These are phyloP conservation scores for Chloromonas sp. DNA, from an alignment of 163 green algal genomes.

Conservation along the genomic window DNA sequence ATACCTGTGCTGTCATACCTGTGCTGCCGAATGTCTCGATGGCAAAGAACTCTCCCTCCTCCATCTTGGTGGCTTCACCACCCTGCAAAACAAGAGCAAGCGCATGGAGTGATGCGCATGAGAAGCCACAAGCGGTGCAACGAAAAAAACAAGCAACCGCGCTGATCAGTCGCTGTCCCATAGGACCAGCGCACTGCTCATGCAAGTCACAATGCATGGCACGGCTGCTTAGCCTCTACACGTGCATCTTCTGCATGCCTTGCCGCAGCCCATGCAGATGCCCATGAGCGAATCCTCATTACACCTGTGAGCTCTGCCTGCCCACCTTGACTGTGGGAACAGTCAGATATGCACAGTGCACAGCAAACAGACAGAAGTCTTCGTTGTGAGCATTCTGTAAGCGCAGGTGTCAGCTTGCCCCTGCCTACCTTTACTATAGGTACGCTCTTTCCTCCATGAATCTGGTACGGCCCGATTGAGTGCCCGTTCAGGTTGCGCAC, in stretches of 20 bases:
- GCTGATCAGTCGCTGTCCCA: too few relatives aligned
- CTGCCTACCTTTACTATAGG: constrained; percentile 84
- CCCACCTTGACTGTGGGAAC: too few relatives aligned
- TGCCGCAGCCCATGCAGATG: too few relatives aligned
- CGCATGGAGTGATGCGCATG: neutral
- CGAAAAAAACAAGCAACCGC: too few relatives aligned
- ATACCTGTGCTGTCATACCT: constrained; percentile 22
- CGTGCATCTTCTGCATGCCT: too few relatives aligned
- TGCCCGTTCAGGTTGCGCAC: constrained; percentile 98
- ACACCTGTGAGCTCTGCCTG: neutral
- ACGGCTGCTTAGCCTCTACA: too few relatives aligned
- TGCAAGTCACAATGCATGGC: too few relatives aligned
- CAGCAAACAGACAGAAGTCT: too few relatives aligned
- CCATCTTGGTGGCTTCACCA: constrained; percentile 92
- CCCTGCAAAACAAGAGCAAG: constrained; percentile 13
- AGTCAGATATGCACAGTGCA: too few relatives aligned
- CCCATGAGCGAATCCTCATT: too few relatives aligned
- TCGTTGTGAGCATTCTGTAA: neutral
- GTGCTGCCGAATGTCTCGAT: constrained; percentile 98
- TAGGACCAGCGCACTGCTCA: too few relatives aligned
- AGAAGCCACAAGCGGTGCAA: neutral
- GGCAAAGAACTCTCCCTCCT: constrained; percentile 98
- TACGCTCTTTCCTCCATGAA: constrained; percentile 97
- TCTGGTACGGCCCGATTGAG: constrained; percentile 94
- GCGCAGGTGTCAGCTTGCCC: neutral